A percentile compares a stretch with the other conserved stretches of the same genome.
Evolutionary conservation across 148 eudicot genomes (phyloP).

Genomic region (Simmondsia chinensis): DNA sequence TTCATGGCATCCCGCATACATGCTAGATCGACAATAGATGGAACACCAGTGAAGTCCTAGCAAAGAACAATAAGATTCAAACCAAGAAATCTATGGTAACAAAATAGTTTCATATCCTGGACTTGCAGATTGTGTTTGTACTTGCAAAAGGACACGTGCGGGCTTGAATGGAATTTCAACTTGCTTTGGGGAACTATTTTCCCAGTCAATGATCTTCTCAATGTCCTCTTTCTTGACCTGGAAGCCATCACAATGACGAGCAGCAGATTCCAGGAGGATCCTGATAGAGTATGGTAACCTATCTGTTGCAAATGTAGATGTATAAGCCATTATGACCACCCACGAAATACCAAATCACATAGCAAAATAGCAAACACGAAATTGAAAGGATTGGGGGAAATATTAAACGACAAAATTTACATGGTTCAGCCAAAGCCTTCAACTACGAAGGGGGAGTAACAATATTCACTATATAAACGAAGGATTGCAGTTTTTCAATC

Average conservation of each 20-base stretch:
- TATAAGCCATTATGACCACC: no score
- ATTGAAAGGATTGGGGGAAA: no score
- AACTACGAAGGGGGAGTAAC: no score
- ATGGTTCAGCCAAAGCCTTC: no score
- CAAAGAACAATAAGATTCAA: conserved; percentile 2
- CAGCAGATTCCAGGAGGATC: conserved; percentile 87
- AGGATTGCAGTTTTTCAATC: no score
- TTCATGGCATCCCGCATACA: conserved; percentile 94
- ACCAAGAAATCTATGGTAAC: no score
- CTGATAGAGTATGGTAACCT: conserved; percentile 80
- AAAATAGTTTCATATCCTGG: no score
- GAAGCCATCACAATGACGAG: conserved; percentile 88
- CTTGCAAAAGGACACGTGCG: conserved; percentile 95
- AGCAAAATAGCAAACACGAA: no score
- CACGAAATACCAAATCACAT: no score
- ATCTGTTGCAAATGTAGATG: conserved; percentile 51
- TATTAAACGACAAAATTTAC: no score
- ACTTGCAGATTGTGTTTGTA: no score
- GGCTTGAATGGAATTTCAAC: conserved; percentile 97
- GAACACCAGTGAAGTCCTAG: conserved; percentile 95
- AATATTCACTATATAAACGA: no score
- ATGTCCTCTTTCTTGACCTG: conserved; percentile 82
- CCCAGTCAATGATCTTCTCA: conserved; percentile 97
- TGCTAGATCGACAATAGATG: conserved; percentile 96
- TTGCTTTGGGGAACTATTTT: conserved; percentile 75